phyloP scores from a whole-genome alignment of 495 filamentous ascomycete genomes.

The Cercophora newfieldiana region DNA sequence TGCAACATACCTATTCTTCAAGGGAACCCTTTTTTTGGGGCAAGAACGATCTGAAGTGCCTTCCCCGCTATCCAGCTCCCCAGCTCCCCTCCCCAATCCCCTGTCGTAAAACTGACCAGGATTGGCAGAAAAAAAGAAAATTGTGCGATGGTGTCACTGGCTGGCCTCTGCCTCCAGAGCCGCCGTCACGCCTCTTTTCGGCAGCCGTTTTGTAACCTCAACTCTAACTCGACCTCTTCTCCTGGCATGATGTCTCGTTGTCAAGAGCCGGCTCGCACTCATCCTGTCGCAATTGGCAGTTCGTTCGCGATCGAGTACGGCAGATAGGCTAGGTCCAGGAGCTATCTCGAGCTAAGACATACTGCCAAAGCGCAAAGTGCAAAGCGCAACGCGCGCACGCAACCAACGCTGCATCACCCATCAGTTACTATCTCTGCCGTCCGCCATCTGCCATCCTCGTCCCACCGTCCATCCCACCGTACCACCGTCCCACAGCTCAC shows the following conservation, averaged over 20 bases:
- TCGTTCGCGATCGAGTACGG: neutral
- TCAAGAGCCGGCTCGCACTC: neutral
- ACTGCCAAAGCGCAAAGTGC: neutral
- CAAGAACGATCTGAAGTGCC: neutral
- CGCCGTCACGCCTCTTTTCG: conserved; percentile 20
- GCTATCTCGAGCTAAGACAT: neutral
- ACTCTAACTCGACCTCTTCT: conserved; percentile 24
- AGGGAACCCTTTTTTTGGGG: neutral
- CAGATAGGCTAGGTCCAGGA: neutral
- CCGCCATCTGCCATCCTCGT: neutral
- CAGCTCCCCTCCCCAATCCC: neutral
- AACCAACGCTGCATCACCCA: neutral
- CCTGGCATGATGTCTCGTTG: neutral
- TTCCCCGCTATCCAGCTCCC: neutral
- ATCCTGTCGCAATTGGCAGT: neutral
- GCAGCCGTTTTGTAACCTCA: conserved; percentile 16
- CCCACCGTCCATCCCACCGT: neutral
- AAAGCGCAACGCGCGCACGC: neutral
- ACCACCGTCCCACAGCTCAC: neutral
- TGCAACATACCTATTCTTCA: neutral
- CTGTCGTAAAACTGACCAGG: conserved; percentile 2
- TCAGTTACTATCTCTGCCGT: neutral
- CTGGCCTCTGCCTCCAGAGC: conserved; percentile 9
- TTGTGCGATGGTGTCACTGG: conserved; percentile 5
- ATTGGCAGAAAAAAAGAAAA: conserved; percentile 17